Evolutionary conservation across 2,329 filamentous ascomycete species (phyloP), one percentile per base, ranked within the genome.

Genomic region (Didymella glomerata): DNA sequence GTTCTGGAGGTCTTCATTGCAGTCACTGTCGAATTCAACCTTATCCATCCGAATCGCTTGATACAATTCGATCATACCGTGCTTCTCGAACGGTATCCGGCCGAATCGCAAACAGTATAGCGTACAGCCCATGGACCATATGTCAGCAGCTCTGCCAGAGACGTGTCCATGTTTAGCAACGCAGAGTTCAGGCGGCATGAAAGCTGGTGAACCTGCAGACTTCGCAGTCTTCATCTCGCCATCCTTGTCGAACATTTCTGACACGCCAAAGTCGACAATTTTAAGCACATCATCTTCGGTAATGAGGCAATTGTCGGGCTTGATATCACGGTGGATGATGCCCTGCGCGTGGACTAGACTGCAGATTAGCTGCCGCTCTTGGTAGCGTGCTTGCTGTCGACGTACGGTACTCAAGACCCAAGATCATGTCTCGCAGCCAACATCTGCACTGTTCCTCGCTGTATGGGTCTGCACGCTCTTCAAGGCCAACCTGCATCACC

Each of bases 121-220:
- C 1, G 93, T 96, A 9, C 97, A 89, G 7, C 95, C 95, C 94
- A 98, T 98, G 3, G 94, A 96, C 95, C 95, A 99, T 53, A 99
- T 93, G 77, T 99, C 95, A 4, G 92, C 92, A 4, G 94, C 93
- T 68, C 87, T 90, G 11, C 95, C 95, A 2, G 91, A 94, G 1
- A 98, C 89, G 65, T 93, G 89, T 0, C 91, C 92, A 73, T 97
- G 94, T 69, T 87, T 93, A 8, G 88, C 86, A 22, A 93, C 88
- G 71, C 95, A 99, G 13, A 99, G 82, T 77, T 99, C 95, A 0
- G 95, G 95, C 0, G 95, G 91, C 57, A 98, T 85, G 71, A 99
- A 99, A 0, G 95, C 95, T 0, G 95, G 95, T 3, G 93, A 97
- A 1, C 95, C 95, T 11, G 93, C 93, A 3, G 93, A 94, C 78